Evolutionary conservation across 495 filamentous ascomycete species (phyloP), one percentile per base, ranked within the genome.

Genomic region (Haplographium delicatum): DNA sequence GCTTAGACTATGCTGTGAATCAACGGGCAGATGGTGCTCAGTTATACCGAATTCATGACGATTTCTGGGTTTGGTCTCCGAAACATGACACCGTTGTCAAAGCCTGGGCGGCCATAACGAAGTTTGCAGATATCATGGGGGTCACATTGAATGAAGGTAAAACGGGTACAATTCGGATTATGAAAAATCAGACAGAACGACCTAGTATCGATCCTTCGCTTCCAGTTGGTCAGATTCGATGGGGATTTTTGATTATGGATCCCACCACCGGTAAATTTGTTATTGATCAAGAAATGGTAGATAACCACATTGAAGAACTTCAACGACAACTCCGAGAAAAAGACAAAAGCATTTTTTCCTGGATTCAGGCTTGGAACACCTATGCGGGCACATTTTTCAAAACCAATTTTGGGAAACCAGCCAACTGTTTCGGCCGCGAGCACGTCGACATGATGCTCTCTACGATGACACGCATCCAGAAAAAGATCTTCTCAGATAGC

Each of bases 51-150:
- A 68, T 85, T 28, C 75, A 83, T 50, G 82, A 85, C 55, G 82
- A 86, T 57, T 78, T 86, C 51, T 86, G 83, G 83, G 75, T 86
- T 53, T 86, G 82, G 82, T 73, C 74, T 20, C 55, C 61, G 10
- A 63, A 75, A 5, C 74, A 79, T 23, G 51, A 69, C 4, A 70
- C 64, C 5, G 80, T 78, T 37, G 70, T 71, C 27, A 74, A 69
- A 39, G 83, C 78, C 1, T 87, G 82, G 83, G 52, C 62, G 16
- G 66, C 74, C 2, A 78, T 85, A 62, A 70, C 68, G 1, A 54
- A 69, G 1, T 86, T 82, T 44, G 63, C 71, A 19, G 61, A 72
- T 9, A 66, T 72, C 0, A 79, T 82, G 64, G 79, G 81, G 0
- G 67, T 84, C 15, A 52, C 70, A 10, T 71, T 86, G 43, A 84